phyloP scores from a whole-genome alignment of 106 monocot species.

The Acanthochlamys bracteata region DNA sequence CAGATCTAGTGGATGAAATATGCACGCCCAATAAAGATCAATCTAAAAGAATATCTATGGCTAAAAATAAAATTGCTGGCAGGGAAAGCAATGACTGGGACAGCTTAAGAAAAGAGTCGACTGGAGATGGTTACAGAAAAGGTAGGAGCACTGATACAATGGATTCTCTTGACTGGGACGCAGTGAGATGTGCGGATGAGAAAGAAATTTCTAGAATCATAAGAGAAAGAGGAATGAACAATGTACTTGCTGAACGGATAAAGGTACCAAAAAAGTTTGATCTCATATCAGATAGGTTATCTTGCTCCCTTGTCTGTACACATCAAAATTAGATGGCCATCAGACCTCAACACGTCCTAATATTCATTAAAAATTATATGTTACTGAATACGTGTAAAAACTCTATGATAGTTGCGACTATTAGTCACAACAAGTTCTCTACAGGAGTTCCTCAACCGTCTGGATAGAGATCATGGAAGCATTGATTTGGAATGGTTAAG shows the following conservation, averaged over 20 bases:
- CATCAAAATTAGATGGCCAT: too few relatives aligned
- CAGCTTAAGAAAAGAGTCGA: background rate
- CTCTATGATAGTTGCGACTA: too few relatives aligned
- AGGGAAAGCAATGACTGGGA: slow-evolving; percentile 4
- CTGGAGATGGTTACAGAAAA: background rate
- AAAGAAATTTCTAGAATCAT: background rate
- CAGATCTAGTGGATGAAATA: background rate
- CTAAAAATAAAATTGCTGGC: background rate
- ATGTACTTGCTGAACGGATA: slow-evolving; percentile 2
- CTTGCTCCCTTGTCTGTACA: background rate
- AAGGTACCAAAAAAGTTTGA: slow-evolving; percentile 6
- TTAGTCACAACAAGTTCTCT: too few relatives aligned
- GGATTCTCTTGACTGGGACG: slow-evolving; percentile 8
- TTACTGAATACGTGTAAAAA: too few relatives aligned
- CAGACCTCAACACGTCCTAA: too few relatives aligned
- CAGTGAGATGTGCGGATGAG: background rate
- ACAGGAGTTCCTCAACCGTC: slow-evolving; percentile 59
- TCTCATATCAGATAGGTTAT: too few relatives aligned
- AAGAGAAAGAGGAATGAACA: slow-evolving; percentile 2
- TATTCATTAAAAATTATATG: too few relatives aligned
- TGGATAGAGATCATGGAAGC: slow-evolving; percentile 70
- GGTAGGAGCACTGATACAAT: background rate
- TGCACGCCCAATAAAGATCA: background rate
- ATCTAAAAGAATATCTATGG: background rate
- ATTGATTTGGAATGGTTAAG: slow-evolving; percentile 85